These are phyloP conservation scores for Biscogniauxia mediterranea DNA, from an alignment of 2,329 filamentous ascomycete species.

Conservation along the genomic window DNA sequence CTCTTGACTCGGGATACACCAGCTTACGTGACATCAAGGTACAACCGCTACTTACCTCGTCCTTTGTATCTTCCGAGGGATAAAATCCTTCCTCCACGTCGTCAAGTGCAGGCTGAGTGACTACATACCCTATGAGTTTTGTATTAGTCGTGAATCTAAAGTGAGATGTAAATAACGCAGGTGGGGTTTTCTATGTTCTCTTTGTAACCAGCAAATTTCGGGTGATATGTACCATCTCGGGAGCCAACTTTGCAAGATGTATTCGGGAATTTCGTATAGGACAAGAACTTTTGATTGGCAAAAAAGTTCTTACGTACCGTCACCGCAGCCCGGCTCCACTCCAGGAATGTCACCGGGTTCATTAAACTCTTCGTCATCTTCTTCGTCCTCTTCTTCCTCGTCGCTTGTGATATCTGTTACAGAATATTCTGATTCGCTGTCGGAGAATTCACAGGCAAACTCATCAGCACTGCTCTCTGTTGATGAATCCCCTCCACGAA, in stretches of 20 bases:
- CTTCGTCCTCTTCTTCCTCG: slow-evolving; percentile 49
- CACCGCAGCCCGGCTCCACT: slow-evolving; percentile 70
- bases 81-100: slow-evolving; percentile 84
- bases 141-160: not conserved
- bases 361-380: slow-evolving; percentile 54
- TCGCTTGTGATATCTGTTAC: slow-evolving; percentile 48
- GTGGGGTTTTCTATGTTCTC: not conserved
- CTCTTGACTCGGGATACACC: not conserved
- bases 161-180: too few species aligned
- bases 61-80: slow-evolving; percentile 65
- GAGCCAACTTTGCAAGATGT: not conserved
- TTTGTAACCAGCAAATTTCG: not conserved
- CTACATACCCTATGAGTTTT: slow-evolving; percentile 54
- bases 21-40: not conserved
- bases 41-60: slow-evolving; percentile 45
- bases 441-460: slow-evolving; percentile 60
- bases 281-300: slow-evolving; percentile 4
- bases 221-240: not conserved
- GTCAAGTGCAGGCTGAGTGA: slow-evolving; percentile 90
- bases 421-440: slow-evolving; percentile 48
- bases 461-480: slow-evolving; percentile 50
- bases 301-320: slow-evolving; percentile 40
- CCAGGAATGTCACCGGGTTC: slow-evolving; percentile 77
- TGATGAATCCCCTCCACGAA: slow-evolving; percentile 36
- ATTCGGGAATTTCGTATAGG: not conserved